Evolutionary conservation across 257 asterid genomes (phyloP), one percentile per base, ranked within the genome.

Genomic region (Solanum pimpinellifolium): DNA sequence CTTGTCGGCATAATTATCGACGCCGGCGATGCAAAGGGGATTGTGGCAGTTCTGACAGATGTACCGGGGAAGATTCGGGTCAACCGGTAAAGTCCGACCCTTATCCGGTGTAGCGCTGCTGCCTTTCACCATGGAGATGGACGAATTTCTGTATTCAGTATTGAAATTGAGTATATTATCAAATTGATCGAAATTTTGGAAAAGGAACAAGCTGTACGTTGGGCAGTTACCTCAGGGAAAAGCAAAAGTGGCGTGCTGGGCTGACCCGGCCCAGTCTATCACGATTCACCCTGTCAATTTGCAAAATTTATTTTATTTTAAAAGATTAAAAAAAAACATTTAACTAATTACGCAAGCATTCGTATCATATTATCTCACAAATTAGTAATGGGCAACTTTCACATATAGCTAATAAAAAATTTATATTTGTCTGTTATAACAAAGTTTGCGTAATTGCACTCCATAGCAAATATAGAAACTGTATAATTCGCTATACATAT

Each of bases 31-130:
- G 91, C 94, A 93, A 85, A 97, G 96, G 89, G 92, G 88, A 86
- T 94, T 94, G 56, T 94, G 99, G 93, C 99, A 97, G 92, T 95
- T 95, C 93, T 97, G 99, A 89, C 99, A 97, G 70, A 95, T 93
- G 91, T 92, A 97, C 87, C 99, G 92, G 25, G 99, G 99, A 15
- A 97, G 98, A 85, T 94, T 97, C 87, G 98, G 98, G 93, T 97
- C 98, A 31, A 92, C 95, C 78, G 95, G 97, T 72, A 97, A 90
- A 90, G 92, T 90, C 92, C 98, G 98, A 88, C 98, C 95, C 92
- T 91, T 93, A 76, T 92, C 98, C 31, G 87, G 81, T 76, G 89
- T 85, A 85, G 92, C 84, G 87, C 90, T 93, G 74, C 86, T 90
- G 86, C 74, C 93, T 96, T 72, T 89, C 89, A 23, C 68, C 81